Evolutionary conservation across 345 rosid species (phyloP).

Genomic region (Combretum micranthum): DNA sequence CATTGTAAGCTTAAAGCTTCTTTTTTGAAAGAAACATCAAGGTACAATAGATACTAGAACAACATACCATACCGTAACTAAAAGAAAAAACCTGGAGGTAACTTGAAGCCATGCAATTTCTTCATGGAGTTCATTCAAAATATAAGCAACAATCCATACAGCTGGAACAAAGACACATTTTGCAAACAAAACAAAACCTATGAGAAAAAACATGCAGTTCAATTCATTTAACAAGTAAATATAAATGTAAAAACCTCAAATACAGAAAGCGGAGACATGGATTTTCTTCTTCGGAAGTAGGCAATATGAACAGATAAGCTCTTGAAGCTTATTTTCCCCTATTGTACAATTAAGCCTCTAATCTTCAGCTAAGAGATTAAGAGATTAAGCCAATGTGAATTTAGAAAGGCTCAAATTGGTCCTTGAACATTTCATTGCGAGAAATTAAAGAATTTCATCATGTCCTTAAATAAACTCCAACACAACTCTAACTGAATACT

Average conservation of each 20-base stretch:
- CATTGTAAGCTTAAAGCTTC: slow-evolving; percentile 9
- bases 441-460: no score
- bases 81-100: slow-evolving; percentile 69
- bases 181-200: slow-evolving; percentile 10
- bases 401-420: no score
- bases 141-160: slow-evolving; percentile 58
- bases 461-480: no score
- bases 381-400: not conserved
- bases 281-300: not conserved
- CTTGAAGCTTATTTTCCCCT: not conserved
- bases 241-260: not conserved
- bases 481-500: no score
- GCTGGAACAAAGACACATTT: slow-evolving; percentile 31
- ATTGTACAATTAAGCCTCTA: not conserved
- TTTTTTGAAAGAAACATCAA: not conserved
- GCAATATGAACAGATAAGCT: not conserved
- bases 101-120: slow-evolving; percentile 69
- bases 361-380: not conserved
- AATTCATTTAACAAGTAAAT: not conserved
- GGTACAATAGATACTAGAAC: not conserved
- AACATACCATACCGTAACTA: slow-evolving; percentile 45
- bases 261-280: not conserved
- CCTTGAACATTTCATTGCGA: no score
- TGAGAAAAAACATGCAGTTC: slow-evolving; percentile 1
- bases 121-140: slow-evolving; percentile 58